Evolutionary conservation across 2,329 filamentous ascomycete species (phyloP).

Genomic region (Corniculantispora saksenae): DNA sequence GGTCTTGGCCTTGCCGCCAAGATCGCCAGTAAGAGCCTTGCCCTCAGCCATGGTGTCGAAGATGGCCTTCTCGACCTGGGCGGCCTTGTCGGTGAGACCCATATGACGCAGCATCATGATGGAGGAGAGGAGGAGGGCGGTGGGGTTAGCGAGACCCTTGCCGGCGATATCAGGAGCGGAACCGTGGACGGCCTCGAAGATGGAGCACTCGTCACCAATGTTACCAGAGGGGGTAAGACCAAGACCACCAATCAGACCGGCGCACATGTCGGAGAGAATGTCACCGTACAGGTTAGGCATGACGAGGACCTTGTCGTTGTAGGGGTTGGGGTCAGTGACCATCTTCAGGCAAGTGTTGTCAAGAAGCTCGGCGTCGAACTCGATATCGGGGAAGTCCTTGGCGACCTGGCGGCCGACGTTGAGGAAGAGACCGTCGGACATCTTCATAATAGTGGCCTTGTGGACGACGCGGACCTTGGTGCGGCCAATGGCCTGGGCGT

Average conservation of each 20-base stretch:
- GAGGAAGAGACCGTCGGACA: slow-evolving; percentile 98
- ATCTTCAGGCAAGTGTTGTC: slow-evolving; percentile 99
- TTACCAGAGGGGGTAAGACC: slow-evolving; percentile 97
- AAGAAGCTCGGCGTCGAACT: slow-evolving; percentile 96
- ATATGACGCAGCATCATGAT: slow-evolving; percentile 99
- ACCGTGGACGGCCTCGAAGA: slow-evolving; percentile 99
- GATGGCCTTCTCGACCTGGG: slow-evolving; percentile 88
- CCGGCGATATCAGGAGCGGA: slow-evolving; percentile 96
- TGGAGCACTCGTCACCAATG: slow-evolving; percentile 98
- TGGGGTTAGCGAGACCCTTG: slow-evolving; percentile 95
- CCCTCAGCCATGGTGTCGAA: slow-evolving; percentile 95
- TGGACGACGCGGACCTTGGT: slow-evolving; percentile 97
- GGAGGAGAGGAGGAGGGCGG: slow-evolving; percentile 88
- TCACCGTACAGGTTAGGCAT: slow-evolving; percentile 99
- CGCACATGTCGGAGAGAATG: slow-evolving; percentile 99
- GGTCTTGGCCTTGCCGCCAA: slow-evolving; percentile 95
- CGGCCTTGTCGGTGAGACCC: slow-evolving; percentile 81
- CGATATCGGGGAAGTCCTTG: slow-evolving; percentile 93
- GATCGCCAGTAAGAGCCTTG: slow-evolving; percentile 92
- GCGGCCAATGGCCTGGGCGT: slow-evolving; percentile 89
- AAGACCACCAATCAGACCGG: slow-evolving; percentile 95
- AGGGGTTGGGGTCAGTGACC: slow-evolving; percentile 91
- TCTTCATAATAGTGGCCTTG: slow-evolving; percentile 99
- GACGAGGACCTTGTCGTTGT: slow-evolving; percentile 99
- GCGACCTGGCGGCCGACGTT: slow-evolving; percentile 80